Conservation (phyloP, 192 early-diverging fungal genomes). For the Coemansia sp. region DNA sequence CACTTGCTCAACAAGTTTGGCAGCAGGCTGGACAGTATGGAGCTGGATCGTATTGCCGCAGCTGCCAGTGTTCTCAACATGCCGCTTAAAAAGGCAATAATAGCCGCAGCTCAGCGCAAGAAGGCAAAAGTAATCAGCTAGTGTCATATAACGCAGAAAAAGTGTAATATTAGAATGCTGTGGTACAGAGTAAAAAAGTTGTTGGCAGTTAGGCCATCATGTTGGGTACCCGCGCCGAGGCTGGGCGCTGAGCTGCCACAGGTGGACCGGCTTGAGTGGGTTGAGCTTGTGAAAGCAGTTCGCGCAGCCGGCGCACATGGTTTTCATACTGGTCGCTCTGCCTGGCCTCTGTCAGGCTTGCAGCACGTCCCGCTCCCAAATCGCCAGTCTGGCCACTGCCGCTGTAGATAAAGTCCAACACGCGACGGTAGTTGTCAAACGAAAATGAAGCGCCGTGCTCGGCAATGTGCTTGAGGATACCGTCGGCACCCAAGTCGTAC, state of each 20-base stretch:
- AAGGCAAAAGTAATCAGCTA: conserved; percentile 7
- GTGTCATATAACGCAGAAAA: not conserved
- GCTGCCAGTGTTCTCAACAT: conserved; percentile 25
- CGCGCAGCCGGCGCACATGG: conserved; percentile 1
- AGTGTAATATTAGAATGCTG: not conserved
- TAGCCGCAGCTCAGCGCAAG: conserved; percentile 19
- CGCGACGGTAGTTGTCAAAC: conserved; percentile 79
- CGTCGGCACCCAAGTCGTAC: conserved; percentile 62
- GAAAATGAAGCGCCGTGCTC: conserved; percentile 63
- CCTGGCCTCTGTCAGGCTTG: conserved; percentile 25
- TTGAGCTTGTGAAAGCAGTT: not conserved
- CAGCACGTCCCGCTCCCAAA: conserved; percentile 25
- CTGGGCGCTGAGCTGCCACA: conserved; percentile 1
- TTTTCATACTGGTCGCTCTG: not conserved
- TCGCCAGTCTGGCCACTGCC: conserved; percentile 33
- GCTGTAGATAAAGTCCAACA: conserved; percentile 71
- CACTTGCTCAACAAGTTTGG: conserved; percentile 51
- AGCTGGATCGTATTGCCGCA: conserved; percentile 24
- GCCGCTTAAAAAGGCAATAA: conserved; percentile 35
- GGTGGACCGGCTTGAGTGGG: not conserved
- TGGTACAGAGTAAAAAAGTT: not conserved
- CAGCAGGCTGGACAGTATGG: conserved; percentile 1
- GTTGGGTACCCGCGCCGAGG: not conserved
- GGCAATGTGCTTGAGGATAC: conserved; percentile 61
- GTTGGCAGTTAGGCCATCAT: not conserved